These are phyloP conservation scores for Camellia lanceoleosa DNA, from an alignment of 148 eudicot genomes.

Conservation along the genomic window DNA sequence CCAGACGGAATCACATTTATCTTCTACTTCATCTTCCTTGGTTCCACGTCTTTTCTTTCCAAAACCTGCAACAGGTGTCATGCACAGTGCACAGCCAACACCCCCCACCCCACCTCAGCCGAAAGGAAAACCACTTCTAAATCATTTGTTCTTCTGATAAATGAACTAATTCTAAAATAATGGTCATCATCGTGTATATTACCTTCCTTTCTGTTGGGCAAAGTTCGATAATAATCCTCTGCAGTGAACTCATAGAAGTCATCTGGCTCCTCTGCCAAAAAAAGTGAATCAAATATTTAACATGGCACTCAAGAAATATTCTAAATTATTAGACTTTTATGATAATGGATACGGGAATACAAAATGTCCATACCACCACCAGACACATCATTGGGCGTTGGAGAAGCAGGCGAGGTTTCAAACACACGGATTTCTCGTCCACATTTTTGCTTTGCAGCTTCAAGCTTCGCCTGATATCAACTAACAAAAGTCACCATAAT, in stretches of 20 bases:
- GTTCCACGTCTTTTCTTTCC: background rate
- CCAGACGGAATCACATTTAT: too few relatives aligned
- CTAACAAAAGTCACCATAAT: background rate
- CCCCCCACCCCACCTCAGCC: background rate
- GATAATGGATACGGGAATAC: background rate
- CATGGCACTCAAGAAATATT: background rate
- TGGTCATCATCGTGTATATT: background rate
- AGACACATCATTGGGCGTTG: conserved; percentile 27
- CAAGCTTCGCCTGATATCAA: conserved; percentile 53
- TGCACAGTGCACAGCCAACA: background rate
- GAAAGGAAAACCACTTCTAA: background rate
- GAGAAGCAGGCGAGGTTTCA: conserved; percentile 51
- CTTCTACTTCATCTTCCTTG: too few relatives aligned
- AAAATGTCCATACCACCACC: conserved; percentile 22
- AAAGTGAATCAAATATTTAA: conserved; percentile 8
- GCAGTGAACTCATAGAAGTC: conserved; percentile 76
- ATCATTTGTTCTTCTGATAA: background rate
- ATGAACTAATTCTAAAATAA: background rate
- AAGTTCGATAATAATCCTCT: conserved; percentile 62
- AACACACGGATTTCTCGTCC: conserved; percentile 79
- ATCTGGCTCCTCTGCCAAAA: conserved; percentile 59
- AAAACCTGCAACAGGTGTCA: background rate
- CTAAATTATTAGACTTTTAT: background rate
- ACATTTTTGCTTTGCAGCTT: conserved; percentile 57
- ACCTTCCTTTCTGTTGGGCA: conserved; percentile 69